A percentile compares a stretch with the other conserved stretches of the same genome.
phyloP scores from a whole-genome alignment of 1,284 basidiomycete genomes.

The Moniliophthora roreri region DNA sequence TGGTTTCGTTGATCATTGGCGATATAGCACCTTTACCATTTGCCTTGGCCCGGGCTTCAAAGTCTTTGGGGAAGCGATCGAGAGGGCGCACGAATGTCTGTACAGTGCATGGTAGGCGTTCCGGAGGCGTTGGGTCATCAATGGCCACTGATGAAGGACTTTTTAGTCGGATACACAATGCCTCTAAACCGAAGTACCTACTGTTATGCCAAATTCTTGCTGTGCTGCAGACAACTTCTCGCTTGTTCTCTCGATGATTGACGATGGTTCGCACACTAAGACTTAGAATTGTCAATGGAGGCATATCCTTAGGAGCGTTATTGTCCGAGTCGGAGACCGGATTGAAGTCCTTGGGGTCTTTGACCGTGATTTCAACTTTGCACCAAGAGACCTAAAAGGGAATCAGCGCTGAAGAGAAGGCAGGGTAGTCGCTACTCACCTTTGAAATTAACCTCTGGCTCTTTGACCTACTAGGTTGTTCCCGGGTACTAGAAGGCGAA shows the following conservation, averaged over 20 bases:
- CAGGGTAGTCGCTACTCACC: no score
- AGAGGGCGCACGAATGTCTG: slow-evolving; percentile 93
- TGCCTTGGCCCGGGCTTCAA: slow-evolving; percentile 68
- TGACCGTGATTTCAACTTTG: no score
- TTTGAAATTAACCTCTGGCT: no score
- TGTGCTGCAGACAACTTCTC: slow-evolving; percentile 88
- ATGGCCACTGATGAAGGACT: slow-evolving; percentile 71
- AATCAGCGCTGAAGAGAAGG: no score
- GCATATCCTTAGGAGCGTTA: no score
- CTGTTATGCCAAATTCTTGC: slow-evolving; percentile 88
- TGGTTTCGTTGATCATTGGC: slow-evolving; percentile 81
- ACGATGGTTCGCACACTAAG: slow-evolving; percentile 90
- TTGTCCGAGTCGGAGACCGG: no score
- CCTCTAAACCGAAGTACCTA: slow-evolving; percentile 44
- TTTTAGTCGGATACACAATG: slow-evolving; percentile 2
- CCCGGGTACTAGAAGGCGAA: slow-evolving; percentile 94
- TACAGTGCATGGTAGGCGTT: slow-evolving; percentile 79
- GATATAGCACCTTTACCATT: slow-evolving; percentile 74
- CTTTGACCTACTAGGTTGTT: slow-evolving; percentile 92
- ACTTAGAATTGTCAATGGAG: slow-evolving; percentile 91
- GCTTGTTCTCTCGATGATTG: slow-evolving; percentile 92
- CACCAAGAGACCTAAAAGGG: no score
- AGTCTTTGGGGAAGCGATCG: slow-evolving; percentile 86
- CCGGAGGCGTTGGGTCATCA: slow-evolving; percentile 88
- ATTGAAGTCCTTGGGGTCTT: slow-evolving; percentile 81